phyloP scores from a whole-genome alignment of 352 stramenopile species.

The Phytophthora europaea region DNA sequence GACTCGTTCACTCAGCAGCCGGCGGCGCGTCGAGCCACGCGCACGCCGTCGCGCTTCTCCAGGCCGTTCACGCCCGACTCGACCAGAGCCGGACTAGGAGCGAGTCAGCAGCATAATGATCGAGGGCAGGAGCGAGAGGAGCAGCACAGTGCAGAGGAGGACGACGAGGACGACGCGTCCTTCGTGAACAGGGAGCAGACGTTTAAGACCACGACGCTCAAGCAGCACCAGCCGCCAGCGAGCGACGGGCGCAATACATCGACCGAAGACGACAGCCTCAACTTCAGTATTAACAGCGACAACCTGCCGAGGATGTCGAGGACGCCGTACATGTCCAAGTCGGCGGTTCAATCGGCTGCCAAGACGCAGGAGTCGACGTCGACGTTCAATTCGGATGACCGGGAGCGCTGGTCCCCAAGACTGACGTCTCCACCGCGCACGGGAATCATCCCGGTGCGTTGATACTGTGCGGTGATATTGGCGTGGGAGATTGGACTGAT shows the following conservation, averaged over 20 bases:
- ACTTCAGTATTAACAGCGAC: conserved; percentile 72
- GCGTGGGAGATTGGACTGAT: conserved; percentile 1
- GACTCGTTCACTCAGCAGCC: conserved; percentile 71
- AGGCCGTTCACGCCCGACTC: conserved; percentile 40
- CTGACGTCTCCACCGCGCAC: conserved; percentile 69
- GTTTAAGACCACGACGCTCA: conserved; percentile 83
- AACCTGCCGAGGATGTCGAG: conserved; percentile 68
- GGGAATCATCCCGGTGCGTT: conserved; percentile 56
- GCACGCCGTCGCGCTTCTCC: conserved; percentile 51
- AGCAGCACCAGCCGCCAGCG: conserved; percentile 38
- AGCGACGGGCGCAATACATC: conserved; percentile 33
- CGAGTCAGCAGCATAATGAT: neutral
- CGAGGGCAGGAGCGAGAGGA: conserved; percentile 20
- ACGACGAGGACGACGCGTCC: conserved; percentile 48
- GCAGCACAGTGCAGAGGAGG: conserved; percentile 8
- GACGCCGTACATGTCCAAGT: conserved; percentile 72
- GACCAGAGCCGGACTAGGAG: neutral
- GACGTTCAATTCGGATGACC: conserved; percentile 62
- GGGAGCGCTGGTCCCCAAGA: conserved; percentile 59
- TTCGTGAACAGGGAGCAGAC: conserved; percentile 62
- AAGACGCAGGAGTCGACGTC: conserved; percentile 48
- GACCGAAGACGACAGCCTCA: conserved; percentile 62
- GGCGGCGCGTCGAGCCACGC: conserved; percentile 47
- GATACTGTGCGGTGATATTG: neutral
- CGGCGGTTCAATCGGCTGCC: conserved; percentile 32